phyloP scores from a whole-genome alignment of 2,329 filamentous ascomycete species.

The Ophiostoma sp. region DNA sequence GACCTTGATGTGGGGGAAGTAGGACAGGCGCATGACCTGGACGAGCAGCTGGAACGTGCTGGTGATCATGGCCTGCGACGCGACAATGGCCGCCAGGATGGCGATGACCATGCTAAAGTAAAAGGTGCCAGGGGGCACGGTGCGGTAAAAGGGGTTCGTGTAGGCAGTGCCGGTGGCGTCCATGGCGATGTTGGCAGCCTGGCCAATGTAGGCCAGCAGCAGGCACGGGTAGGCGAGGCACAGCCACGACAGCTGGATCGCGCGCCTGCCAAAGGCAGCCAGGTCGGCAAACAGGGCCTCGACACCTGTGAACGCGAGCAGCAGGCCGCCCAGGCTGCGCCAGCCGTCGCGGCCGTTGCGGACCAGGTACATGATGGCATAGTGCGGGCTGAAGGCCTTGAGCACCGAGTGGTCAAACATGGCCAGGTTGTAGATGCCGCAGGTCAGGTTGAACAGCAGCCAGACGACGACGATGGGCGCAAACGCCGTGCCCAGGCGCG shows the following conservation, averaged over 20 bases:
- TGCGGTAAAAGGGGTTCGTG: conserved; percentile 68
- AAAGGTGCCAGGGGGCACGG: conserved; percentile 61
- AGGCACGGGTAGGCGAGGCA: conserved; percentile 62
- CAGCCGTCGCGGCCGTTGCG: conserved; percentile 57
- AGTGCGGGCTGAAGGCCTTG: conserved; percentile 54
- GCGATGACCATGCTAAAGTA: conserved; percentile 60
- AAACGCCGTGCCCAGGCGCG: conserved; percentile 54
- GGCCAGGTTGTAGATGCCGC: conserved; percentile 59
- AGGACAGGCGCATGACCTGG: conserved; percentile 65
- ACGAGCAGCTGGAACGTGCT: conserved; percentile 64
- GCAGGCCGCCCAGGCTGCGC: conserved; percentile 62
- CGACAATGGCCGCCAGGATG: conserved; percentile 66
- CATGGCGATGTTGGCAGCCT: conserved; percentile 65
- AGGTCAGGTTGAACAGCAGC: conserved; percentile 57
- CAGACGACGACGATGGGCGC: conserved; percentile 64
- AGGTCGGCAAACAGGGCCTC: conserved; percentile 75
- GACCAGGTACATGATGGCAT: conserved; percentile 56
- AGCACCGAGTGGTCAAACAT: conserved; percentile 50
- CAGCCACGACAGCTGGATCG: conserved; percentile 70
- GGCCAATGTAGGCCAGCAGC: conserved; percentile 62
- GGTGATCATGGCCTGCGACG: conserved; percentile 74
- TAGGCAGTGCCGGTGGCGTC: conserved; percentile 53
- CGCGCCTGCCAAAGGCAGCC: conserved; percentile 64
- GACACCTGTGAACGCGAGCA: conserved; percentile 72
- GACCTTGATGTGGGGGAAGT: conserved; percentile 71